Base-by-base conservation (phyloP, 805 yeast species). In the Kregervanrija delftensis region DNA sequence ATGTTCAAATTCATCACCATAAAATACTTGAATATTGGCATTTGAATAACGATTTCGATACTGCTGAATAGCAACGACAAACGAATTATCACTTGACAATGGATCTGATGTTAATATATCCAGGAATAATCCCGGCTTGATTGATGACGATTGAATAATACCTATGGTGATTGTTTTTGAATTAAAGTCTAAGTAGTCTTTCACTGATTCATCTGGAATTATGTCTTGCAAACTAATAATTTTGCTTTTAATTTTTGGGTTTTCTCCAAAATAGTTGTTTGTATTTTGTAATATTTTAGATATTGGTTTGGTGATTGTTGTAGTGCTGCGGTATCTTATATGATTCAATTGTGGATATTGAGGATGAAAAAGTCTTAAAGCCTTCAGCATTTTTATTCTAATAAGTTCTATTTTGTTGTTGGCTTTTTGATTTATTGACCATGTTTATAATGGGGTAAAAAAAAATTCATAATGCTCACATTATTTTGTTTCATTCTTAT, bases 101-200 rank as follows among this genome's bases (percentile, higher is more conserved):
- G 68, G 68, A 46, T 64, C 68, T 30, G 57, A 50, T 4, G 60
- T 40, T 13, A 64, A 40, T 8, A 60, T 46, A 39, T 61, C 55
- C 15, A 57, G 16, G 16, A 64, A 50, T 8, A 56, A 48, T 8
- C 60, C 64, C 3, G 37, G 40, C 10, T 42, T 47, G 6, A 54
- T 42, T 3, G 44, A 37, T 4, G 48, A 44, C 0, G 60, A 50
- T 39, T 61, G 64, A 12, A 58, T 45, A 11, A 60, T 41, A 9
- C 67, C 68, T 9, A 64, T 52, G 11, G 54, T 51, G 8, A 64
- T 51, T 8, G 53, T 55, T 8, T 9, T 31, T 3, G 63, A 61
- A 8, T 49, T 35, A 37, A 61, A 60, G 9, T 47, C 35, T 2
- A 16, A 17, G 6, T 35, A 32, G 13, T 38, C 45, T 1, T 22